Base-by-base conservation (phyloP, 257 asterid species). In the Solanum appendiculatum region DNA sequence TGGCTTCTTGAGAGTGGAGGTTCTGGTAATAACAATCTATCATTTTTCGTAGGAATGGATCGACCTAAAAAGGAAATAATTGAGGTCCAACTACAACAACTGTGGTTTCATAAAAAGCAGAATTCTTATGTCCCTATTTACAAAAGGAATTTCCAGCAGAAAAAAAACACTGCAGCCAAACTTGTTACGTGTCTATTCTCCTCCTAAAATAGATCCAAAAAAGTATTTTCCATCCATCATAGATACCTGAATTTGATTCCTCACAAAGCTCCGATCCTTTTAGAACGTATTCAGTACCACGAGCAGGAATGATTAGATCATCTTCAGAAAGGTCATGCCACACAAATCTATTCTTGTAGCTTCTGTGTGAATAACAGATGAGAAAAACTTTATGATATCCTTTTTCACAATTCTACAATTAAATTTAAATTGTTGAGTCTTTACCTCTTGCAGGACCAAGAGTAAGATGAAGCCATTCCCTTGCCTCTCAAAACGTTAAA, bases 391-490 rank as follows among this genome's bases (percentile, higher is more conserved):
- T 40, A 25, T 13, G 54, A 75, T 18, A 31, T 64, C 20, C 29
- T 60, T 12, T 6, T 70, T 31, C 15, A 72, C n/a, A 7, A 60
- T n/a, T 31, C 21, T 31, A 69, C 60, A 40, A 42, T 18, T 34
- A 3, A 44, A 10, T n/a, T 34, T 5, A 63, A 73, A 44, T 9
- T 8, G 39, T n/a, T 27, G n/a, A 86, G 37, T 77, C 86, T 87
- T 89, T 92, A 97, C 99, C 99, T 96, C 93, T 97, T 97, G 94
- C 98, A 96, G 87, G 99, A 96, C 99, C 99, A 97, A 58, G 99
- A 95, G 83, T 96, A 97, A 91, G 91, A 89, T 3, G 99, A 93
- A 90, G 99, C 97, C 95, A 97, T 94, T 87, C 99, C 97, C 91
- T 94, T 92, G 88, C 99, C 99, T 86, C 99, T 92, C 92, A 97